A percentile compares a stretch with the other conserved stretches of the same genome.
Conservation (phyloP, 202 grass and related monocot genomes). For the Musa balbisiana region DNA sequence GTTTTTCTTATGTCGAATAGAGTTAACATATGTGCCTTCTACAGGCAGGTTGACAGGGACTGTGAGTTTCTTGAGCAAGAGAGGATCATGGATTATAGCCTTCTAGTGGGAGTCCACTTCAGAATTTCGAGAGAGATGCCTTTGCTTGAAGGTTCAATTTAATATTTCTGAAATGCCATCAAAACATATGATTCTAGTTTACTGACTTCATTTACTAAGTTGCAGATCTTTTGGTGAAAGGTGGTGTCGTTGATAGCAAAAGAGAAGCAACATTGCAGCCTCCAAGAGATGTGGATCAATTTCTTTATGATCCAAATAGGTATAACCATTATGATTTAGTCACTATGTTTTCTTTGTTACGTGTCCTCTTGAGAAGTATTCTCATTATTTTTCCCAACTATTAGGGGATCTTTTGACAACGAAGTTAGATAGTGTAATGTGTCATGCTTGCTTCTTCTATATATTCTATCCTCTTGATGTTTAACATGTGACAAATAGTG, state of each 20-base stretch:
- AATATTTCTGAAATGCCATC: slow-evolving; percentile 16
- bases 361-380: not conserved
- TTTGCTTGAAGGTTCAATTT: slow-evolving; percentile 46
- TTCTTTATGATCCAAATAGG: slow-evolving; percentile 58
- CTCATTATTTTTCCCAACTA: not conserved
- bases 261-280: slow-evolving; percentile 29
- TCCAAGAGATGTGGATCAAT: slow-evolving; percentile 60
- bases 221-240: slow-evolving; percentile 41
- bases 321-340: slow-evolving; percentile 24
- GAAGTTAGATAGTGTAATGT: too few relatives aligned
- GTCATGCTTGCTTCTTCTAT: too few relatives aligned
- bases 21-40: slow-evolving; percentile 22
- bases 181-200: slow-evolving; percentile 7
- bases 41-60: slow-evolving; percentile 93
- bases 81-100: slow-evolving; percentile 99
- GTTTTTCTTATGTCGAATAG: not conserved
- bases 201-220: slow-evolving; percentile 14
- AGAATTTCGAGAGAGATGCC: slow-evolving; percentile 45
- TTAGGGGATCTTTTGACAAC: not conserved
- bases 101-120: slow-evolving; percentile 92
- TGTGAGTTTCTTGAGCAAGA: slow-evolving; percentile 96
- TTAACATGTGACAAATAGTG: too few relatives aligned
- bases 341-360: not conserved
- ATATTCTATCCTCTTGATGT: too few relatives aligned
- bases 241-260: slow-evolving; percentile 28